Conservation (phyloP, 129 eudicot species). For the Cynara cardunculus region DNA sequence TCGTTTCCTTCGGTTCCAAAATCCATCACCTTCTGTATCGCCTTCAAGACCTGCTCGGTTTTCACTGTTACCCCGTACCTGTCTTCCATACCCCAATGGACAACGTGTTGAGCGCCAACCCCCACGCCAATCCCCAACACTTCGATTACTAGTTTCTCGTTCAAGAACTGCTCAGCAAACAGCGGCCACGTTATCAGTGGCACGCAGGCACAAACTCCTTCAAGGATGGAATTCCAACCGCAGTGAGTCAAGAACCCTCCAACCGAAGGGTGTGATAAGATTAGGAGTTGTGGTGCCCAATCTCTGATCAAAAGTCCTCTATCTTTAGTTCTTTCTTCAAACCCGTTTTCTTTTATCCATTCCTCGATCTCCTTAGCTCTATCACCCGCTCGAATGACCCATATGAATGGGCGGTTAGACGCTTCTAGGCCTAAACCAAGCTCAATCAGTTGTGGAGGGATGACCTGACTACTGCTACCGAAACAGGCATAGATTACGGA, state of each 20-base stretch:
- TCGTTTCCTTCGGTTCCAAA: slow-evolving; percentile 5
- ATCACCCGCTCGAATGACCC: slow-evolving; percentile 51
- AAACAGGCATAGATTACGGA: slow-evolving; percentile 52
- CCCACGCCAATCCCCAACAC: slow-evolving; percentile 23
- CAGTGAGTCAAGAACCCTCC: slow-evolving; percentile 43
- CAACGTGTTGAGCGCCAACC: slow-evolving; percentile 22
- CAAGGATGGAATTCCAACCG: slow-evolving; percentile 26
- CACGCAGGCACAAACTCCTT: slow-evolving; percentile 23
- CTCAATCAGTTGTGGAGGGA: slow-evolving; percentile 40
- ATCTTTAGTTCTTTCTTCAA: slow-evolving; percentile 45
- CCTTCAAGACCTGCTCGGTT: slow-evolving; percentile 20
- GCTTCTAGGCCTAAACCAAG: slow-evolving; percentile 59
- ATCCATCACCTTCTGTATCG: slow-evolving; percentile 21
- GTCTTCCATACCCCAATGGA: slow-evolving; percentile 31
- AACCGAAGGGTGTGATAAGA: slow-evolving; percentile 46
- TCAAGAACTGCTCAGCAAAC: slow-evolving; percentile 32
- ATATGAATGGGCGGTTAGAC: slow-evolving; percentile 46
- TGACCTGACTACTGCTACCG: slow-evolving; percentile 43
- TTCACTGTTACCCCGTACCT: slow-evolving; percentile 22
- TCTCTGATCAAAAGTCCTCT: slow-evolving; percentile 53
- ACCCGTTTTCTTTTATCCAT: slow-evolving; percentile 42
- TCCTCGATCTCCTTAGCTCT: slow-evolving; percentile 38
- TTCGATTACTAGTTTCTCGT: slow-evolving; percentile 26
- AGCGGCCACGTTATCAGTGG: slow-evolving; percentile 35
- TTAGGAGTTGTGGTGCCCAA: slow-evolving; percentile 64